These are phyloP conservation scores for Rhizoctonia solani DNA, from an alignment of 1,284 basidiomycete species.

Conservation along the genomic window DNA sequence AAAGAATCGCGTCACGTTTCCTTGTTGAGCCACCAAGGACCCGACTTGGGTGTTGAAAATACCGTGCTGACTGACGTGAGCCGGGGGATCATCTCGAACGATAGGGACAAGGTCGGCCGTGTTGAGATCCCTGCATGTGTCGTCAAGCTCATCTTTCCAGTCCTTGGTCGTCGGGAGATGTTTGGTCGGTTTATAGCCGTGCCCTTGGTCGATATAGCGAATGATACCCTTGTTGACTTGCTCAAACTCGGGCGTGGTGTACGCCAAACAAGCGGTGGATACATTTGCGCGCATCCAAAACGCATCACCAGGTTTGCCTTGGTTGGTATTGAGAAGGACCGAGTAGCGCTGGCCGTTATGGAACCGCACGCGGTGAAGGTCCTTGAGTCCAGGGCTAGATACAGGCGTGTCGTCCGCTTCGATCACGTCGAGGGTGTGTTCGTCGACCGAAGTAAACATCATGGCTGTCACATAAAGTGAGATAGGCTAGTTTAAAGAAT, in stretches of 20 bases:
- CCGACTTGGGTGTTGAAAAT: slow-evolving; percentile 40
- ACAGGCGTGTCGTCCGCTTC: slow-evolving; percentile 53
- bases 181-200: background rate
- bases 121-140: slow-evolving; percentile 41
- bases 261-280: slow-evolving; percentile 33
- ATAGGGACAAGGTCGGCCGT: slow-evolving; percentile 41
- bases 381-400: slow-evolving; percentile 17
- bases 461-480: slow-evolving; percentile 44
- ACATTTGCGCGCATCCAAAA: slow-evolving; percentile 44
- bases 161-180: slow-evolving; percentile 36
- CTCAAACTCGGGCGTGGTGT: slow-evolving; percentile 23
- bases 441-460: slow-evolving; percentile 53
- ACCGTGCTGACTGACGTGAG: slow-evolving; percentile 33
- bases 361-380: slow-evolving; percentile 14
- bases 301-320: slow-evolving; percentile 40
- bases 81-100: slow-evolving; percentile 39
- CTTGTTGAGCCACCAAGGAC: slow-evolving; percentile 37
- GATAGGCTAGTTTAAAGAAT: background rate
- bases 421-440: slow-evolving; percentile 52
- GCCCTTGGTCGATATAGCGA: slow-evolving; percentile 38
- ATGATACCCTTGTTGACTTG: slow-evolving; percentile 38
- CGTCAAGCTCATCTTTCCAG: slow-evolving; percentile 39
- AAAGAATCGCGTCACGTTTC: slow-evolving; percentile 22
- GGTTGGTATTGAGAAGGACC: slow-evolving; percentile 43
- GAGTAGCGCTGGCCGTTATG: slow-evolving; percentile 44